Evolutionary conservation across 208 protist genomes (phyloP).

Genomic region (Borovskyia barvae): DNA sequence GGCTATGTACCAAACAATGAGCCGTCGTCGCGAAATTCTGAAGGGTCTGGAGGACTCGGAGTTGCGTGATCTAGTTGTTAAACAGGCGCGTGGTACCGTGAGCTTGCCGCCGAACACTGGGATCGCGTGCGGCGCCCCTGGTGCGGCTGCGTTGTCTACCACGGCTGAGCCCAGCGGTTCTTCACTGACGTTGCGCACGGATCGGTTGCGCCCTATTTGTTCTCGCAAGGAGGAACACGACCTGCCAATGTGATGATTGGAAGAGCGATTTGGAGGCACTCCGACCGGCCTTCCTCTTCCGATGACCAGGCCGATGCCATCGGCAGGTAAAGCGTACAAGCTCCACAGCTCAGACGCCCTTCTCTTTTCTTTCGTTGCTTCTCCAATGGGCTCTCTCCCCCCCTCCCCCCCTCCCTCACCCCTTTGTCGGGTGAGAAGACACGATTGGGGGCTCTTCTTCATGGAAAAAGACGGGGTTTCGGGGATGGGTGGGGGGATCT

Average conservation of each 20-base stretch:
- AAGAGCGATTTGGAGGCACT: too few species aligned
- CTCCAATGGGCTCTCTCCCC: too few species aligned
- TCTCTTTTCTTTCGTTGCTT: neutral
- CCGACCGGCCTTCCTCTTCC: too few species aligned
- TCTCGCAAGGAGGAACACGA: constrained; percentile 50
- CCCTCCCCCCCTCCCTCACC: too few species aligned
- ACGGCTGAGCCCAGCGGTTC: neutral
- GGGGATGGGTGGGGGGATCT: too few species aligned
- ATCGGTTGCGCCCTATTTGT: constrained; percentile 57
- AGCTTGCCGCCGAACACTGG: constrained; percentile 7
- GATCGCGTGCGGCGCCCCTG: neutral
- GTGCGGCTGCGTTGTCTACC: too few species aligned
- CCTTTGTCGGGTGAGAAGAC: too few species aligned
- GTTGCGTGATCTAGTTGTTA: constrained; percentile 65
- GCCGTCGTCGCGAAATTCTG: constrained; percentile 46
- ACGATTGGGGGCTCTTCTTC: too few species aligned
- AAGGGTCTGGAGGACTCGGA: constrained; percentile 71
- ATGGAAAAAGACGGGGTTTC: too few species aligned
- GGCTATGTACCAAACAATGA: constrained; percentile 49
- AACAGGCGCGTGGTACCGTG: constrained; percentile 47
- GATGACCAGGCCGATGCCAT: neutral
- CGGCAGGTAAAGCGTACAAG: neutral
- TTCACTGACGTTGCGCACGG: constrained; percentile 1
- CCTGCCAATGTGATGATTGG: constrained; percentile 5
- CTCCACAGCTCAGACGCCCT: neutral